Evolutionary conservation across 805 yeast genomes (phyloP), one percentile per base, ranked within the genome.

Genomic region (Barnettozyma siamensis): DNA sequence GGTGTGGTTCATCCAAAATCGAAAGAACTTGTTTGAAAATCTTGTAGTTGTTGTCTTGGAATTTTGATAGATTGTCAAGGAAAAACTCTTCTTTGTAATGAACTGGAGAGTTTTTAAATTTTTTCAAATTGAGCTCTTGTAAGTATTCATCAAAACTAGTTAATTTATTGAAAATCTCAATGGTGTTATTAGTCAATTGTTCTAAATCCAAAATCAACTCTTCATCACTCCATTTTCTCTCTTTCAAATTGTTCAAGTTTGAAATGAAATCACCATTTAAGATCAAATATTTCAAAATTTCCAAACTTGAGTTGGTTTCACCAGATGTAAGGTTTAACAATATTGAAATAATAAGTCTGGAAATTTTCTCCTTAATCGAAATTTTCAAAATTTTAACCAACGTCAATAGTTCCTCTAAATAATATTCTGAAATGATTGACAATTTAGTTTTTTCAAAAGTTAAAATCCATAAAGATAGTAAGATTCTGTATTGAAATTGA

Each of bases 211-310:
- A 69, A 35, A 84, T 76, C 53, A 93, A 75, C 61, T 93, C 99
- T 47, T 87, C 93, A 61, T 93, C 99, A 6, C 95, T 83, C 82
- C 95, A 89, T 64, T 93, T 93, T 55, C 98, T 73, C 46, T 85
- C 91, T 50, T 79, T 75, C 53, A 93, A 73, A 43, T 80, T 76
- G 52, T 74, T 76, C 44, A 87, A 67, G 8, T 78, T 73, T 40
- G 80, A 74, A 44, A 86, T 70, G 3, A 94, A 93, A 52, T 84
- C 84, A 45, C 83, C 86, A 46, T 85, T 75, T 47, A 87, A 69
- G 28, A 84, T 60, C 33, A 88, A 70, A 39, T 83, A 75, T 53
- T 89, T 83, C 47, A 86, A 69, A 33, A 74, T 70, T 46, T 63
- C 71, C 59, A 67, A 66, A 69, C 50, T 60, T 67, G 36, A 58